A percentile compares a stretch with the other conserved stretches of the same genome.
These are phyloP conservation scores for Daldinia loculata DNA, from an alignment of 495 filamentous ascomycete species.

Conservation along the genomic window DNA sequence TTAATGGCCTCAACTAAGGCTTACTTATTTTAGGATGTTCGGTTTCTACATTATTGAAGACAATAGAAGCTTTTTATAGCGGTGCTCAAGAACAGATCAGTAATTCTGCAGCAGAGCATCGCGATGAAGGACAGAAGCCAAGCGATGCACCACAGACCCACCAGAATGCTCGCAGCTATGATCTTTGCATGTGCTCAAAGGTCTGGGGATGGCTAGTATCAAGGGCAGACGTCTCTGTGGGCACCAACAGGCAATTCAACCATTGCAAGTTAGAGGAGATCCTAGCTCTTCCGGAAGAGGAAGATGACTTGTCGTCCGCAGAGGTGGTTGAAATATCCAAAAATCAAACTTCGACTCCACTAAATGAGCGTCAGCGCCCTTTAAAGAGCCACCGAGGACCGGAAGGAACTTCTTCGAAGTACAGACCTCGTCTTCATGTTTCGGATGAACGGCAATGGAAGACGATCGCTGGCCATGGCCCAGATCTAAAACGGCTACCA, in stretches of 20 bases:
- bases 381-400: slow-evolving; percentile 1
- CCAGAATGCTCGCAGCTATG: slow-evolving; percentile 11
- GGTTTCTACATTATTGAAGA: slow-evolving; percentile 33
- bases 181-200: slow-evolving; percentile 50
- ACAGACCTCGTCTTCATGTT: slow-evolving; percentile 46
- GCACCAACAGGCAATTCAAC: slow-evolving; percentile 52
- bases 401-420: not conserved
- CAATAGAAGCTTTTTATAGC: slow-evolving; percentile 39
- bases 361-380: not conserved
- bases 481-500: slow-evolving; percentile 73
- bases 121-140: not conserved
- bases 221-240: slow-evolving; percentile 55
- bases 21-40: slow-evolving; percentile 42
- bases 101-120: not conserved
- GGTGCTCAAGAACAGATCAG: not conserved
- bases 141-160: not conserved
- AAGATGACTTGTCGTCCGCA: slow-evolving; percentile 14
- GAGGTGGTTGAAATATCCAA: not conserved
- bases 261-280: slow-evolving; percentile 52
- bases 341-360: slow-evolving; percentile 3
- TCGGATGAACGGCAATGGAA: slow-evolving; percentile 70
- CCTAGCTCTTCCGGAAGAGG: slow-evolving; percentile 52
- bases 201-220: slow-evolving; percentile 57
- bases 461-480: slow-evolving; percentile 79
- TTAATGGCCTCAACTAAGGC: not conserved